Evolutionary conservation across 2,329 filamentous ascomycete species (phyloP).

Genomic region (Penicillium frequentans): DNA sequence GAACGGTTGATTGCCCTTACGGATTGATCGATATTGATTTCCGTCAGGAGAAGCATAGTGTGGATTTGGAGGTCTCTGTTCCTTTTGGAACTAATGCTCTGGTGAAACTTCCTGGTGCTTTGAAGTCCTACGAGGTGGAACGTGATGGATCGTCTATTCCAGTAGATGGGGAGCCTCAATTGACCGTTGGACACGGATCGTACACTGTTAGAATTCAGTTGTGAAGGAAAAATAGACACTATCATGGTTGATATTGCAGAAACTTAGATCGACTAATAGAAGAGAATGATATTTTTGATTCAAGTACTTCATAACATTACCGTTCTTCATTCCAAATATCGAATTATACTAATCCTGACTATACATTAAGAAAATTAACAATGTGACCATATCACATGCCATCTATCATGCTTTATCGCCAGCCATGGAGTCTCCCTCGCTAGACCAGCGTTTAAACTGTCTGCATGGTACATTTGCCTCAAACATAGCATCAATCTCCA

Average conservation of each 20-base stretch:
- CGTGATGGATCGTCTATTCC: not conserved
- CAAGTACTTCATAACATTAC: not conserved
- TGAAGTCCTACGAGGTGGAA: not conserved
- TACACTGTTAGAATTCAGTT: not conserved
- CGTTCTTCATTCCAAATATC: not conserved
- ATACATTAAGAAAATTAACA: not conserved
- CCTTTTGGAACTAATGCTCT: not conserved
- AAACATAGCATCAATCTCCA: constrained; percentile 50
- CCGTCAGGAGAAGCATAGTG: not conserved
- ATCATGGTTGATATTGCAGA: not conserved
- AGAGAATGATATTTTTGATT: not conserved
- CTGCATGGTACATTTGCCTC: constrained; percentile 21
- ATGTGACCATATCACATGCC: not conserved
- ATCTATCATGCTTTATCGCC: not conserved
- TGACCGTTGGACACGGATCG: not conserved
- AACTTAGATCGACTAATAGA: not conserved
- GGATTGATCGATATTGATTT: constrained; percentile 17
- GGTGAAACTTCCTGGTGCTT: not conserved
- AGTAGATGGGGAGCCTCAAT: not conserved
- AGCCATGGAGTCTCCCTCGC: not conserved
- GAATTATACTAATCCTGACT: not conserved
- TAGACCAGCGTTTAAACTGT: constrained; percentile 26
- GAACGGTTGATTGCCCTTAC: constrained; percentile 22
- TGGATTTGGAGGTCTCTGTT: not conserved
- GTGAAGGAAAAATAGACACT: not conserved